Evolutionary conservation across 345 rosid species (phyloP).

Genomic region (Eucalyptus pumila): DNA sequence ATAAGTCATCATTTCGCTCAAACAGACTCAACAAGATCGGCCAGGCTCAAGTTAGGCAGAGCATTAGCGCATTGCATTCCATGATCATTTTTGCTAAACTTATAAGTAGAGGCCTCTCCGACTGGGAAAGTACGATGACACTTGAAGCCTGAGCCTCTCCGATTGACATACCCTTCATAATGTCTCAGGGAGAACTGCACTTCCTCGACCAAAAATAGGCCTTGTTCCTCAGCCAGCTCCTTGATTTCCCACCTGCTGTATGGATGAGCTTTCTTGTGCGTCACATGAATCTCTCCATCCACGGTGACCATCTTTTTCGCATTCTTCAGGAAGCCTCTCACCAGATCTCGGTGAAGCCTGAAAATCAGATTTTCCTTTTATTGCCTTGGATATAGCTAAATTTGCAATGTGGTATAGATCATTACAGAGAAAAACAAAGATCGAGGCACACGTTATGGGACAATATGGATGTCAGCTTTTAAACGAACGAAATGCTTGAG

Average conservation of each 20-base stretch:
- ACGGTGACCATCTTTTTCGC: slow-evolving; percentile 17
- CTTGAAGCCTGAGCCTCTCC: slow-evolving; percentile 20
- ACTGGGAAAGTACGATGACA: slow-evolving; percentile 13
- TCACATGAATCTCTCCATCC: slow-evolving; percentile 44
- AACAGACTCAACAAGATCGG: not conserved
- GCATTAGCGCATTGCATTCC: not conserved
- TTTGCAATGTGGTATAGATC: not conserved
- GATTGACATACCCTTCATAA: slow-evolving; percentile 34
- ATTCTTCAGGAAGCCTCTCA: slow-evolving; percentile 33
- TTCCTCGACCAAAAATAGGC: not conserved
- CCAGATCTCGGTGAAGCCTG: slow-evolving; percentile 20
- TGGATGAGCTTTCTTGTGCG: slow-evolving; percentile 38
- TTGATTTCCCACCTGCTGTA: slow-evolving; percentile 26
- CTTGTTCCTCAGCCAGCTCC: slow-evolving; percentile 11
- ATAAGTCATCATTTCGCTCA: not conserved
- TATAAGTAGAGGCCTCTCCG: slow-evolving; percentile 24
- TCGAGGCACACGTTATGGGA: not conserved
- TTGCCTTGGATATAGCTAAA: not conserved
- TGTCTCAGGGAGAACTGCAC: fast-evolving
- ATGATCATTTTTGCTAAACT: not conserved
- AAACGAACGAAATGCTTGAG: not conserved
- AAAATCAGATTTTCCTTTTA: not conserved
- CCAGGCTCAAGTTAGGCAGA: not conserved
- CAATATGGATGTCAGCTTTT: not conserved
- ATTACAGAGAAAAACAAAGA: not conserved